phyloP scores from a whole-genome alignment of 495 filamentous ascomycete species.

The Diplogelasinospora grovesii region DNA sequence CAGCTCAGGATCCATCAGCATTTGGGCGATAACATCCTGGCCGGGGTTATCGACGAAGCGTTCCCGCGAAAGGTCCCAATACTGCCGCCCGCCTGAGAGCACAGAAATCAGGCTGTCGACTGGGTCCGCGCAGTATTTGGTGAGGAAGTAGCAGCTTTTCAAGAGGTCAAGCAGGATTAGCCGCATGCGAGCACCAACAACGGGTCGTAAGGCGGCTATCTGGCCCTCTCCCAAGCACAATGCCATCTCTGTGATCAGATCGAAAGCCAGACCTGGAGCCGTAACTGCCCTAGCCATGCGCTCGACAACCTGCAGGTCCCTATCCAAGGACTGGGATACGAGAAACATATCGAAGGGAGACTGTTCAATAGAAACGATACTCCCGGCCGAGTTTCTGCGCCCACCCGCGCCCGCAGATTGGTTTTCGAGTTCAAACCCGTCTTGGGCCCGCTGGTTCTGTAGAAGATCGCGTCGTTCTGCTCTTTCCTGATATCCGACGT shows the following conservation, averaged over 20 bases:
- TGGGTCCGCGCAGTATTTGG: slow-evolving; percentile 63
- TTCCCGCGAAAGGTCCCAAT: slow-evolving; percentile 44
- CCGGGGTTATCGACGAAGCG: slow-evolving; percentile 31
- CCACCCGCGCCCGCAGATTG: slow-evolving; percentile 25
- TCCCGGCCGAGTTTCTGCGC: slow-evolving; percentile 43
- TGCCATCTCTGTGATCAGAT: slow-evolving; percentile 54
- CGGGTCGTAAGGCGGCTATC: slow-evolving; percentile 38
- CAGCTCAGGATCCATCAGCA: slow-evolving; percentile 49
- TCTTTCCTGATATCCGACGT: slow-evolving; percentile 49
- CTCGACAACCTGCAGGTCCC: slow-evolving; percentile 31
- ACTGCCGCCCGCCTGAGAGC: slow-evolving; percentile 48
- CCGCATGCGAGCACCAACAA: slow-evolving; percentile 48
- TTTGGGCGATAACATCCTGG: slow-evolving; percentile 41
- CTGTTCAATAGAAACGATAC: slow-evolving; percentile 44
- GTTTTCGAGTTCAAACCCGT: slow-evolving; percentile 41
- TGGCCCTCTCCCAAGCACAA: slow-evolving; percentile 38
- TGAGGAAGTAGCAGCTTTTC: slow-evolving; percentile 44
- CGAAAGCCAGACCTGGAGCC: slow-evolving; percentile 51
- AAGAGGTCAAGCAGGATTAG: slow-evolving; percentile 59
- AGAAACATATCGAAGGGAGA: slow-evolving; percentile 43
- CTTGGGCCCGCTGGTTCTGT: slow-evolving; percentile 56
- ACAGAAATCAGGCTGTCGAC: slow-evolving; percentile 55
- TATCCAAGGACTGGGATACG: slow-evolving; percentile 31
- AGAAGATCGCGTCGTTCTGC: slow-evolving; percentile 55
- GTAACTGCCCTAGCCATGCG: slow-evolving; percentile 44